Evolutionary conservation across 2,329 filamentous ascomycete genomes (phyloP).

Genomic region (Cadophora sp.): DNA sequence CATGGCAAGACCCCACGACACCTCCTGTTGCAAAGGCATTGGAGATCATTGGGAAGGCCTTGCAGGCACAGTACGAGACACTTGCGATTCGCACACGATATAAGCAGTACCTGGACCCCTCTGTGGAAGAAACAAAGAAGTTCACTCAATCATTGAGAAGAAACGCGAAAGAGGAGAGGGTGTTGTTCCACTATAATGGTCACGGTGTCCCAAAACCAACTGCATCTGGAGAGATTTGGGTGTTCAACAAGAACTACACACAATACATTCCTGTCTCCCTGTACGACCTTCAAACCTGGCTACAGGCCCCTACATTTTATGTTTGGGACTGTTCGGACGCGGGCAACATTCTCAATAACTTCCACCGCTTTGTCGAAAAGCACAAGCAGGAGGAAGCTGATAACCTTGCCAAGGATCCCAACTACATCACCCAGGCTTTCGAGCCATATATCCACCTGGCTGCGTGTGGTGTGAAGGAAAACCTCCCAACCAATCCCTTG

Average conservation of each 20-base stretch:
- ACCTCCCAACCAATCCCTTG: constrained; percentile 90
- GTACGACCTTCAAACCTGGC: constrained; percentile 94
- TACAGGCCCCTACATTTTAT: constrained; percentile 93
- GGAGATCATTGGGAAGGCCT: constrained; percentile 91
- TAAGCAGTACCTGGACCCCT: constrained; percentile 95
- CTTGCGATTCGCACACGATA: constrained; percentile 95
- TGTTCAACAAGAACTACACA: constrained; percentile 98
- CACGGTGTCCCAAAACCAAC: constrained; percentile 97
- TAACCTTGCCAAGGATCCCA: constrained; percentile 75
- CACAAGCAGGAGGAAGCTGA: constrained; percentile 90
- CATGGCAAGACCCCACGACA: constrained; percentile 91
- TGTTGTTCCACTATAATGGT: constrained; percentile 98
- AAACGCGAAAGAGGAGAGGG: constrained; percentile 94
- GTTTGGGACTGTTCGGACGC: constrained; percentile 98
- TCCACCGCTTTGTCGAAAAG: constrained; percentile 92
- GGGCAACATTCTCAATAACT: constrained; percentile 93
- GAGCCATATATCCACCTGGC: constrained; percentile 85
- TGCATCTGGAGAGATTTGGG: constrained; percentile 96
- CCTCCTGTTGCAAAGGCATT: constrained; percentile 83
- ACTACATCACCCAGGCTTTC: constrained; percentile 78
- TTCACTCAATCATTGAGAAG: constrained; percentile 89
- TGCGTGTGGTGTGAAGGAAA: constrained; percentile 89
- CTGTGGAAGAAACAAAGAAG: constrained; percentile 96
- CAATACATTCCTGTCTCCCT: constrained; percentile 98
- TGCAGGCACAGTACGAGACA: constrained; percentile 97